phyloP scores from a whole-genome alignment of 306 rosid species.

The Cajanus cajan region DNA sequence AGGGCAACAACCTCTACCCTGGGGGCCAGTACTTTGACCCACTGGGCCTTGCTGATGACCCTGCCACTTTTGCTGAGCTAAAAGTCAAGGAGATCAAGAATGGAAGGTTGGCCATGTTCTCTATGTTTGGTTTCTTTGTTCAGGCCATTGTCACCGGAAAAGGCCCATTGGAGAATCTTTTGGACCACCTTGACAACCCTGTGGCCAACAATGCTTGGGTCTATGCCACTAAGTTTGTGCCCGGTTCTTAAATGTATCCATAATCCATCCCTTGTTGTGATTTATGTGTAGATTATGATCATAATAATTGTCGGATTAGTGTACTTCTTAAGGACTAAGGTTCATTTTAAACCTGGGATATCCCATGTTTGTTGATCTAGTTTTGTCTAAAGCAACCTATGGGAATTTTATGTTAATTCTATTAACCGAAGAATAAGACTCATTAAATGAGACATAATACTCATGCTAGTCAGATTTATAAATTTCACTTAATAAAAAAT shows the following conservation, averaged over 20 bases:
- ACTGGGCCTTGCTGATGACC: slow-evolving; percentile 88
- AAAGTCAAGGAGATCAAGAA: slow-evolving; percentile 93
- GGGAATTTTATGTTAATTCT: too few relatives aligned
- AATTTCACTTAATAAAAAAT: too few relatives aligned
- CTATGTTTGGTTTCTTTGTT: slow-evolving; percentile 96
- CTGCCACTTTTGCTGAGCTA: slow-evolving; percentile 75
- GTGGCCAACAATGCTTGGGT: slow-evolving; percentile 96
- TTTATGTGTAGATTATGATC: slow-evolving; percentile 27
- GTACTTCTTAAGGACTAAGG: slow-evolving; percentile 23
- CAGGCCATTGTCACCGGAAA: slow-evolving; percentile 96
- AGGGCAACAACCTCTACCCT: slow-evolving; percentile 82
- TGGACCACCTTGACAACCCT: slow-evolving; percentile 88
- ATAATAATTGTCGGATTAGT: slow-evolving; percentile 6
- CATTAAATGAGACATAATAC: background rate
- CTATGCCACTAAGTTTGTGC: slow-evolving; percentile 89
- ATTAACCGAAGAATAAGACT: too few relatives aligned
- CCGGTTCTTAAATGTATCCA: slow-evolving; percentile 54
- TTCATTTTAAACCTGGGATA: background rate
- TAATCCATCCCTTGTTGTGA: background rate
- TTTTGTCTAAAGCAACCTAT: background rate
- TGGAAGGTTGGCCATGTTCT: slow-evolving; percentile 87
- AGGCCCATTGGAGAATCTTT: slow-evolving; percentile 84
- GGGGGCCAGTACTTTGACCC: slow-evolving; percentile 97
- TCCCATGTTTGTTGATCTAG: background rate
- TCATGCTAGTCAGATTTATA: background rate